Conservation (phyloP, 2,329 filamentous ascomycete genomes). For the Aspergillus pseudoterreus region DNA sequence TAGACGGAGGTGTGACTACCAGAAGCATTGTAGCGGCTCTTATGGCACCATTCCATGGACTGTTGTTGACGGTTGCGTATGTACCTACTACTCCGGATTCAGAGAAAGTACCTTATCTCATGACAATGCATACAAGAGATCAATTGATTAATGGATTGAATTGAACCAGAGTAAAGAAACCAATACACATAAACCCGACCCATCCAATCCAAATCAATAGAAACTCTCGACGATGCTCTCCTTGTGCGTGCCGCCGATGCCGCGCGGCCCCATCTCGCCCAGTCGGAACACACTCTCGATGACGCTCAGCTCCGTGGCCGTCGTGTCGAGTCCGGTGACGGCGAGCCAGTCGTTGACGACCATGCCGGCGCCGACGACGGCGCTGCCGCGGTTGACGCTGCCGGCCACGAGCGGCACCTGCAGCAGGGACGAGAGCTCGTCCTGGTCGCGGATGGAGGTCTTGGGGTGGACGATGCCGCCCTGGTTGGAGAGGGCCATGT, state of each 20-base stretch:
- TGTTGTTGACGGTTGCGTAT: no score
- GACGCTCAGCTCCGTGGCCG: constrained; percentile 94
- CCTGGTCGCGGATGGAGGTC: constrained; percentile 95
- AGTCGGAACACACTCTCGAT: constrained; percentile 94
- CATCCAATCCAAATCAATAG: constrained; percentile 57
- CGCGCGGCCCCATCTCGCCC: constrained; percentile 70
- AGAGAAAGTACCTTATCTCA: no score
- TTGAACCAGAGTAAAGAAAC: neutral
- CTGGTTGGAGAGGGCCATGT: constrained; percentile 95
- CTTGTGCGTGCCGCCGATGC: constrained; percentile 61
- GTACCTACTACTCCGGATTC: no score
- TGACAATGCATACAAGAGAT: neutral
- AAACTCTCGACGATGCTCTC: constrained; percentile 99
- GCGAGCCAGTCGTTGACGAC: constrained; percentile 98
- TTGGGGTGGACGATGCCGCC: constrained; percentile 97
- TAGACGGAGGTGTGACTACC: no score
- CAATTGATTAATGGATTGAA: neutral
- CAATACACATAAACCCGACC: neutral
- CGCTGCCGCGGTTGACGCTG: constrained; percentile 85
- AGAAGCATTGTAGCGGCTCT: no score
- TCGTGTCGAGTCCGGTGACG: constrained; percentile 88
- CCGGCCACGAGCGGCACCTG: constrained; percentile 96
- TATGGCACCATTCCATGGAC: no score
- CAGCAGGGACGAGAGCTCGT: constrained; percentile 87
- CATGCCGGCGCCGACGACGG: constrained; percentile 95